Evolutionary conservation across 1,284 basidiomycete species (phyloP), one percentile per base, ranked within the genome.

Genomic region (Moniliophthora roreri): DNA sequence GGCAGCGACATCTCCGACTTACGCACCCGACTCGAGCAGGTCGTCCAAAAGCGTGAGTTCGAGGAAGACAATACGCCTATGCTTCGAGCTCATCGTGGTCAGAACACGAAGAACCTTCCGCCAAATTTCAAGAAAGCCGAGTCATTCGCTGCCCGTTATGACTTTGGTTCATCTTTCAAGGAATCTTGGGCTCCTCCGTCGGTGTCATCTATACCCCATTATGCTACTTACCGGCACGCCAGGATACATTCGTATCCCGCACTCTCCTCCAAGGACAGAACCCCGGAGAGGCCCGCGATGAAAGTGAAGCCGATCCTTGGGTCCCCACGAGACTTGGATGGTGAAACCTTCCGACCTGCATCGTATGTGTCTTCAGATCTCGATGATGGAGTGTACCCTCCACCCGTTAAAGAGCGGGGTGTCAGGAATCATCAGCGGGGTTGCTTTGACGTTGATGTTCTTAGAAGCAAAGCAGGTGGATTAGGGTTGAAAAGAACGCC

Each of bases 21-120:
- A 59, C 69, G 76, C 59, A 76, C 62, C 59, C 79, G 75, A 63
- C 69, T 89, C 45, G 82, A 87, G 69, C 74, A 78, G 60, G 79
- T 86, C 32, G 78, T 73, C n/a, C 68, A 68, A 54, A 68, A 64
- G 23, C 69, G 66, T 56, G 73, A 77, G 21, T 55, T 60, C 24
- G 60, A 66, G 6, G 60, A 55, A n/a, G 55, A 59, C 44, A 58
- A 61, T 7, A 52, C 65, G 24, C 53, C 65, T 62, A 60, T 55
- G 35, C 37, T 45, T 23, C 42, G 51, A 56, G 62, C 59, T 16
- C 57, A 42, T 51, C 16, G 40, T 41, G 45, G 38, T 21, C 35
- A 23, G 48, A 47, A 50, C 20, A 48, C 54, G 26, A 62, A 57
- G 13, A 61, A 60, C 39, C 56, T 53, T 16, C 60, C 61, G 24